Evolutionary conservation across 176 grass and related monocot species (phyloP).

Genomic region (Ensete ventricosum): DNA sequence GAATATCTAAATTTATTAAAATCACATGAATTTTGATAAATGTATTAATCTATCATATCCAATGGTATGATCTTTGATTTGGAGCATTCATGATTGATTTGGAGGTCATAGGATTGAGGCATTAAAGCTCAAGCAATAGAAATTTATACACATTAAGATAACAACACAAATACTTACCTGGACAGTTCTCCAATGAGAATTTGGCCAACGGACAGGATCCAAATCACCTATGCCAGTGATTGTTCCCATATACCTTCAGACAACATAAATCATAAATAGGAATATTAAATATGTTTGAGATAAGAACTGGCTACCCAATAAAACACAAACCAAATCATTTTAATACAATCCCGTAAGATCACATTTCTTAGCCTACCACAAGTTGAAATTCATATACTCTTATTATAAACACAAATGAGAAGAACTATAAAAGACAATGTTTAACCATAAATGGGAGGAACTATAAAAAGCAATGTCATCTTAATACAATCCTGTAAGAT

Average conservation of each 20-base stretch:
- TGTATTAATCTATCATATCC: no score
- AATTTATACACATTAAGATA: neutral
- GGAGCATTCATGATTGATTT: no score
- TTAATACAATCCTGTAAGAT: no score
- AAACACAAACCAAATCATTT: neutral
- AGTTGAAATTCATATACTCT: neutral
- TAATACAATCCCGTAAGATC: neutral
- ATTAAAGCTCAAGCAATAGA: no score
- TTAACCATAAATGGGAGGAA: no score
- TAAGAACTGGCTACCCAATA: neutral
- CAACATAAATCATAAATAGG: slow-evolving; percentile 12
- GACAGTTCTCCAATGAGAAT: slow-evolving; percentile 97
- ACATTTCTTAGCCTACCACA: neutral
- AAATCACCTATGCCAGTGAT: slow-evolving; percentile 92
- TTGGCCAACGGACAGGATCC: slow-evolving; percentile 80
- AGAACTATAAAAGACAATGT: no score
- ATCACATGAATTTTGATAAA: no score
- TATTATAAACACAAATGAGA: neutral
- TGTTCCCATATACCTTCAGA: slow-evolving; percentile 85
- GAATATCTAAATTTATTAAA: no score
- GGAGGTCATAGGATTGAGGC: no score
- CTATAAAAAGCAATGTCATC: no score
- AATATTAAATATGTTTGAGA: neutral
- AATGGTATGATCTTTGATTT: no score
- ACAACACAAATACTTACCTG: slow-evolving; percentile 42